Base-by-base conservation (phyloP, 495 filamentous ascomycete species). In the Pseudoneurospora amorphoporcata region DNA sequence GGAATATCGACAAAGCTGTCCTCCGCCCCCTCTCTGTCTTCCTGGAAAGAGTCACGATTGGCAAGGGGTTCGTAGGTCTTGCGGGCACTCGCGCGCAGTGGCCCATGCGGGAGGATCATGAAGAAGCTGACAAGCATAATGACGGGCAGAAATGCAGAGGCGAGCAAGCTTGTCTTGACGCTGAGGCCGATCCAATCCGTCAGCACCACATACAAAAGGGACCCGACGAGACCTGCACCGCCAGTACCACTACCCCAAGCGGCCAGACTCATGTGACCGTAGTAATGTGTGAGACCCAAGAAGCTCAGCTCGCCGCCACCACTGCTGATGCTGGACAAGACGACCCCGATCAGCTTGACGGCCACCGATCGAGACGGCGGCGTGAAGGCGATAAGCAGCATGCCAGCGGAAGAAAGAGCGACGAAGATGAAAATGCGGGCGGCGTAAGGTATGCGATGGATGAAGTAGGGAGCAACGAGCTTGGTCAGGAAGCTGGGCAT, bases 201-300 rank as follows among this genome's bases (percentile, higher is more conserved):
- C 38, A 93, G 87, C 32, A 96, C 72, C 39, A 94, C 92, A 80
- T 99, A 99, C 41, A 93, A 82, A 2, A 93, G 94, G 8, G 94
- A 92, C 2, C 95, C 95, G 7, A 94, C 82, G 74, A 99, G 77
- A 2, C 95, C 95, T 2, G 95, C 95, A 0, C 90, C 95, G 4
- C 95, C 95, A 0, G 95, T 98, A 0, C 95, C 95, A 76, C 91
- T 94, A 0, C 94, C 91, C 95, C 95, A 99, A 14, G 92, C 90
- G 5, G 95, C 95, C 58, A 98, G 83, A 75, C 92, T 94, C 79
- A 93, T 92, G n/a, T 86, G 88, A 0, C 95, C 95, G 75, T 98
- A 98, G 80, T 90, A 97, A 79, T 99, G 95, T 37, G 95, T 97
- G 76, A 99, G 79, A 4, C 92, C 90, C 17, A 99, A 81, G 77